A percentile compares a stretch with the other conserved stretches of the same genome.
These are phyloP conservation scores for Malassezia sympodialis DNA, from an alignment of 1,284 basidiomycete genomes.

Conservation along the genomic window DNA sequence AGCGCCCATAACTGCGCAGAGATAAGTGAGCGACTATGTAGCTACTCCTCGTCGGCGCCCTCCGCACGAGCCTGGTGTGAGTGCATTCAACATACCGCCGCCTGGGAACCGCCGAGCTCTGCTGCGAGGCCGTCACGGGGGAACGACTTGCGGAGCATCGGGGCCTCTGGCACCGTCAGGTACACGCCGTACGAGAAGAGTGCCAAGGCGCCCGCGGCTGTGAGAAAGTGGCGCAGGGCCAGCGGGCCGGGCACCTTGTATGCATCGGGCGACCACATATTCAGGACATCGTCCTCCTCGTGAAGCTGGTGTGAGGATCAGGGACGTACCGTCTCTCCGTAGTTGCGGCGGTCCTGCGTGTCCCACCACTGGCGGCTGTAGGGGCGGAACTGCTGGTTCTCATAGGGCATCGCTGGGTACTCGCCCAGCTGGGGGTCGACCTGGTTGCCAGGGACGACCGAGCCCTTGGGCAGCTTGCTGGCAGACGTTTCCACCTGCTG, in stretches of 20 bases:
- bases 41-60: conserved; percentile 10
- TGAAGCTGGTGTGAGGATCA: conserved; percentile 25
- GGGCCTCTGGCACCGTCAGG: conserved; percentile 27
- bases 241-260: conserved; percentile 29
- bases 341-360: conserved; percentile 45
- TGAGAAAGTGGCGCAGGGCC: conserved; percentile 35
- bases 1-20: not conserved
- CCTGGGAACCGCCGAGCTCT: conserved; percentile 30
- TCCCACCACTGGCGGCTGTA: conserved; percentile 45
- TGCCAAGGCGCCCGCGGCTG: conserved; percentile 26
- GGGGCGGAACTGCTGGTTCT: conserved; percentile 35
- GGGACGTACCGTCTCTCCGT: conserved; percentile 40
- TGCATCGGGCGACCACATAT: conserved; percentile 46
- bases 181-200: conserved; percentile 34
- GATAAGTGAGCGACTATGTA: not conserved
- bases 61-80: conserved; percentile 5
- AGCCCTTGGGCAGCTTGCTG: conserved; percentile 5
- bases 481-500: not conserved
- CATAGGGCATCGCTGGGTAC: conserved; percentile 37
- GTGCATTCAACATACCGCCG: conserved; percentile 4
- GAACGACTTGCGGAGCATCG: conserved; percentile 41
- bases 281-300: conserved; percentile 45
- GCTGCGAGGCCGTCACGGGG: conserved; percentile 40
- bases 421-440: conserved; percentile 45
- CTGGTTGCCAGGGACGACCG: conserved; percentile 19